These are phyloP conservation scores for Russula emetica DNA, from an alignment of 768 basidiomycete species.

Conservation along the genomic window DNA sequence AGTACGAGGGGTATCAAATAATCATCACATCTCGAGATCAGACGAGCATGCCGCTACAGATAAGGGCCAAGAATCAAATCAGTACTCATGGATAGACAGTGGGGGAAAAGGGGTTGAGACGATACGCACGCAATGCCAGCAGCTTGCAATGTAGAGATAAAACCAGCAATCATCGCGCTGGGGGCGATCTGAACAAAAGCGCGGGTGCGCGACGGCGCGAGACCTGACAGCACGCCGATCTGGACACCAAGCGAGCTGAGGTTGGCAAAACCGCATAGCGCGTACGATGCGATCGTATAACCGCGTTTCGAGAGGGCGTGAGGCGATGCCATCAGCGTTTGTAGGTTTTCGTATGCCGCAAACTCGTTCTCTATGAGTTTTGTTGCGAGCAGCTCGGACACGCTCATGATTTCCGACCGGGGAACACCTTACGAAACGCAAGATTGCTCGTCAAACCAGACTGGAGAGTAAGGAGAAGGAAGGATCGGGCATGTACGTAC, in stretches of 20 bases:
- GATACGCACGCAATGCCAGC: slow-evolving; percentile 53
- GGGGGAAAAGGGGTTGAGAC: not conserved
- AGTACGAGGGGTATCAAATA: not conserved
- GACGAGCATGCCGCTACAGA: slow-evolving; percentile 34
- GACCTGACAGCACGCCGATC: slow-evolving; percentile 65
- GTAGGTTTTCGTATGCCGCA: slow-evolving; percentile 61
- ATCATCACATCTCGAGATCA: slow-evolving; percentile 15
- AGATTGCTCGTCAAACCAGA: not conserved
- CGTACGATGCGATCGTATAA: slow-evolving; percentile 80
- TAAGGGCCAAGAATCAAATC: not conserved
- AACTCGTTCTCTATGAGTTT: slow-evolving; percentile 90
- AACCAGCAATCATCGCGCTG: slow-evolving; percentile 69
- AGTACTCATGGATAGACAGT: not conserved
- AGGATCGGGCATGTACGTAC: slow-evolving; percentile 26
- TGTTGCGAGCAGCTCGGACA: slow-evolving; percentile 76
- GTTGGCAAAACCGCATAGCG: slow-evolving; percentile 89
- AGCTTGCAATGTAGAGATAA: slow-evolving; percentile 59
- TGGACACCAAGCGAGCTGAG: slow-evolving; percentile 83
- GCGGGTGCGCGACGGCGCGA: slow-evolving; percentile 65
- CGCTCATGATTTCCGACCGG: slow-evolving; percentile 71
- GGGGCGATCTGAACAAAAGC: slow-evolving; percentile 64
- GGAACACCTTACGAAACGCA: slow-evolving; percentile 57
- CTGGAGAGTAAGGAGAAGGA: not conserved
- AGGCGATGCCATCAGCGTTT: slow-evolving; percentile 42
- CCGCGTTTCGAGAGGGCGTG: slow-evolving; percentile 65